Conservation (phyloP, 2,329 filamentous ascomycete genomes). For the Aspergillus sp. region DNA sequence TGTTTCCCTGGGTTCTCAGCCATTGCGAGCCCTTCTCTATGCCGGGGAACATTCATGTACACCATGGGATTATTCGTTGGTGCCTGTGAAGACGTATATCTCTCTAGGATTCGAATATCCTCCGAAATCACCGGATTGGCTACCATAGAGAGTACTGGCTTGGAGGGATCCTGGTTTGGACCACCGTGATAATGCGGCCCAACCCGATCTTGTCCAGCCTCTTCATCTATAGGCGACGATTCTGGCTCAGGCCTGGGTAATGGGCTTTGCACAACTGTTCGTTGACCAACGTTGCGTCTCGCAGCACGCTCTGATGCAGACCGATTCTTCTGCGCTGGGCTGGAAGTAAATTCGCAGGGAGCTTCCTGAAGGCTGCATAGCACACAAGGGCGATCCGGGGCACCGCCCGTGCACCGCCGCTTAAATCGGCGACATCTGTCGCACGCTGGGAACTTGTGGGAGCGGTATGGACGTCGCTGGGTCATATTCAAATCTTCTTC, state of each 20-base stretch:
- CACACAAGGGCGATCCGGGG: slow-evolving; percentile 8
- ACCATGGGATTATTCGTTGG: slow-evolving; percentile 2
- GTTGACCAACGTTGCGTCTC: neutral
- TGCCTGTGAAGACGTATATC: slow-evolving; percentile 15
- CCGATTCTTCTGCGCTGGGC: neutral
- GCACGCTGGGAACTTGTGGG: slow-evolving; percentile 21
- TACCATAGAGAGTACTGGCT: slow-evolving; percentile 9
- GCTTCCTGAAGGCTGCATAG: slow-evolving; percentile 16
- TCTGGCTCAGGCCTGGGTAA: neutral
- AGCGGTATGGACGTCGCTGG: slow-evolving; percentile 15
- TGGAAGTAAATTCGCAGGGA: slow-evolving; percentile 13
- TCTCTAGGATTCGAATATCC: slow-evolving; percentile 13
- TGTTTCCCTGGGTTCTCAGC: slow-evolving; percentile 17
- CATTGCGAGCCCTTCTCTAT: slow-evolving; percentile 12
- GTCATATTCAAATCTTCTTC: neutral
- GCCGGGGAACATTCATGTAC: slow-evolving; percentile 9
- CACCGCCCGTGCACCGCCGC: slow-evolving; percentile 17
- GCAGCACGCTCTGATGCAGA: neutral
- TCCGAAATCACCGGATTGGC: slow-evolving; percentile 16
- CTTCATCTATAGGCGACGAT: neutral
- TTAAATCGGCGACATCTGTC: slow-evolving; percentile 22
- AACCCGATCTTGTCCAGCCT: slow-evolving; percentile 2
- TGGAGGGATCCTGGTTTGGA: slow-evolving; percentile 2
- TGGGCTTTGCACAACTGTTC: neutral
- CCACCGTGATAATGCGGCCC: slow-evolving; percentile 9